These are phyloP conservation scores for Auricularia cornea DNA, from an alignment of 768 basidiomycete species.

Conservation along the genomic window DNA sequence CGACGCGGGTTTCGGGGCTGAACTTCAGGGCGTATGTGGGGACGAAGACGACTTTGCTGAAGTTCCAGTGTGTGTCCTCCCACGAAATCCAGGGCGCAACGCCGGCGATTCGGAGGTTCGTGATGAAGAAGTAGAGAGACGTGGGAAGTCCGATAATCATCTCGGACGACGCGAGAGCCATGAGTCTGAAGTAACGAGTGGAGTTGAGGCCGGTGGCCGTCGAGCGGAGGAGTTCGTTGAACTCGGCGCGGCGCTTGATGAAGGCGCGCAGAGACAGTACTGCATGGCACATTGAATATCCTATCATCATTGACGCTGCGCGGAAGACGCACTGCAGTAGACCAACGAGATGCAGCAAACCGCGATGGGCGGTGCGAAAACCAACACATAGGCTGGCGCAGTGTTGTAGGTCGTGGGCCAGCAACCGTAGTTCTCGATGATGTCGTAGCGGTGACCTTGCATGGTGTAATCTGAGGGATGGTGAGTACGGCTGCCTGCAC, in stretches of 20 bases:
- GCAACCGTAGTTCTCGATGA: conserved; percentile 36
- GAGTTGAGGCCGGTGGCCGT: conserved; percentile 16
- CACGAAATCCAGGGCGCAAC: conserved; percentile 40
- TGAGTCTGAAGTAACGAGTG: conserved; percentile 44
- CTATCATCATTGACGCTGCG: no score
- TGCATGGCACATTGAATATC: no score
- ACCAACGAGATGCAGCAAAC: conserved; percentile 34
- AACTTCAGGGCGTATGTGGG: no score
- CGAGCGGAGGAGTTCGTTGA: conserved; percentile 33
- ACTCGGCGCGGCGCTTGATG: conserved; percentile 33
- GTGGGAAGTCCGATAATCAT: conserved; percentile 19
- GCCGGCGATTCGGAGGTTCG: neutral
- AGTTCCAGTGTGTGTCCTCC: conserved; percentile 43
- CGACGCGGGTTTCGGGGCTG: conserved; percentile 16
- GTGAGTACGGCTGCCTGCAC: no score
- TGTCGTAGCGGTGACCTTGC: conserved; percentile 37
- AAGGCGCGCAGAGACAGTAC: conserved; percentile 34
- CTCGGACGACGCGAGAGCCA: conserved; percentile 38
- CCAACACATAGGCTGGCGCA: conserved; percentile 31
- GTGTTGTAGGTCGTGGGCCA: conserved; percentile 34
- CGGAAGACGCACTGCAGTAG: no score
- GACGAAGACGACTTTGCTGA: conserved; percentile 23
- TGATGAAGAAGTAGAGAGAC: conserved; percentile 5
- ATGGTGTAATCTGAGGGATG: conserved; percentile 30
- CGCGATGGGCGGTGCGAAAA: conserved; percentile 40